A percentile compares a stretch with the other conserved stretches of the same genome.
These are phyloP conservation scores for Cinnamomum chago DNA, from an alignment of 164 flowering plant species.

Conservation along the genomic window DNA sequence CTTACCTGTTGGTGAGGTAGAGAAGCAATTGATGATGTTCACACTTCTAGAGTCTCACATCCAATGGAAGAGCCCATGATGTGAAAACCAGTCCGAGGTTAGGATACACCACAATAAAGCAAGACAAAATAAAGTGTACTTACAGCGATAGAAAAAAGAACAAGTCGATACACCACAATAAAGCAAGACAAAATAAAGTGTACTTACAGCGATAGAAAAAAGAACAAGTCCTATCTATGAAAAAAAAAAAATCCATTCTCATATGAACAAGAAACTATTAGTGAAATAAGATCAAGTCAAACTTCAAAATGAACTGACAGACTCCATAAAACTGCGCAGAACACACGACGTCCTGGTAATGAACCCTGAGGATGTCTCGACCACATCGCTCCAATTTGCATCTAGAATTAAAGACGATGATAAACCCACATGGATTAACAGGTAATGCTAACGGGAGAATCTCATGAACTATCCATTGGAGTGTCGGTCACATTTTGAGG, in stretches of 20 bases:
- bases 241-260: neutral
- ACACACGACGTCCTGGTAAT: neutral
- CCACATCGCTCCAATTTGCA: neutral
- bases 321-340: neutral
- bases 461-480: slow-evolving; percentile 44
- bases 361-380: neutral
- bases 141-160: neutral
- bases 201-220: neutral
- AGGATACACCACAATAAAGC: neutral
- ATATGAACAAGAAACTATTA: slow-evolving; percentile 1
- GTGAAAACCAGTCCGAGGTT: neutral
- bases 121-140: neutral
- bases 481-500: slow-evolving; percentile 30
- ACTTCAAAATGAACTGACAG: neutral
- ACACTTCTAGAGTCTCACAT: too few species aligned
- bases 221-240: neutral
- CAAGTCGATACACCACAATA: neutral
- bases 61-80: neutral
- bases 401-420: neutral
- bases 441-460: neutral
- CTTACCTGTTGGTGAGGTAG: too few species aligned
- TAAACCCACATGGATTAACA: neutral
- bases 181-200: neutral
- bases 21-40: too few species aligned
- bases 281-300: neutral